Percentiles rank a stretch among this genome's conserved stretches.
phyloP scores from a whole-genome alignment of 352 stramenopile genomes.

The Phytopythium oedochilum region DNA sequence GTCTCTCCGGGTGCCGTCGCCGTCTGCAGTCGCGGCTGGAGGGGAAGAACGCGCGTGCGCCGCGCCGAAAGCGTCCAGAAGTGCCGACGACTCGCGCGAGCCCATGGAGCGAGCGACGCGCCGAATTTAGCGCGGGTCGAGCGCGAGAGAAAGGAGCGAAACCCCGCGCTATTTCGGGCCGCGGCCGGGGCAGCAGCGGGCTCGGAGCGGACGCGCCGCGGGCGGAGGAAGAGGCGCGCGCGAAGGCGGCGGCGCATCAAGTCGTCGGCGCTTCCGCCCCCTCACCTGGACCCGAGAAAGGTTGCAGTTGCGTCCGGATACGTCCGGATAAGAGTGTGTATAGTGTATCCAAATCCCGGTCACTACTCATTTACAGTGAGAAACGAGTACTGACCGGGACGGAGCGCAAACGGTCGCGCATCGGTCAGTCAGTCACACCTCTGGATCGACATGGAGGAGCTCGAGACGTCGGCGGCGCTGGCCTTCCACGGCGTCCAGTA shows the following conservation, averaged over 20 bases:
- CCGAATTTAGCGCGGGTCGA: neutral
- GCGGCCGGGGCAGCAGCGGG: no score
- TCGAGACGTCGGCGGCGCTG: constrained; percentile 57
- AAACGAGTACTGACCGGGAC: neutral
- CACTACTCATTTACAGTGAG: neutral
- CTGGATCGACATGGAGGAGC: constrained; percentile 29
- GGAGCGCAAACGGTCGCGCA: neutral
- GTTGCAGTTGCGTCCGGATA: neutral
- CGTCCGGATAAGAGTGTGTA: neutral
- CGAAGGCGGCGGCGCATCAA: neutral
- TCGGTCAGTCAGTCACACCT: no score
- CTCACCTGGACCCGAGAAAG: neutral
- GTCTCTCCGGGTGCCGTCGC: neutral
- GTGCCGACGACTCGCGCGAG: neutral
- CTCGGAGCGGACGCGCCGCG: no score
- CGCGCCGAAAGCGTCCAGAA: neutral
- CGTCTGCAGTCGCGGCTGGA: neutral
- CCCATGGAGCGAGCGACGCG: neutral
- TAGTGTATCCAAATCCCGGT: neutral
- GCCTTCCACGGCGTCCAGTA: constrained; percentile 74
- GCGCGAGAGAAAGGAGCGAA: neutral
- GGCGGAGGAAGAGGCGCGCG: neutral
- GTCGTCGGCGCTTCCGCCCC: neutral
- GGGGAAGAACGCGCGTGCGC: neutral
- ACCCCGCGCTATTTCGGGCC: neutral